phyloP scores from a whole-genome alignment of 805 yeast genomes.

The Candida wancherniae region DNA sequence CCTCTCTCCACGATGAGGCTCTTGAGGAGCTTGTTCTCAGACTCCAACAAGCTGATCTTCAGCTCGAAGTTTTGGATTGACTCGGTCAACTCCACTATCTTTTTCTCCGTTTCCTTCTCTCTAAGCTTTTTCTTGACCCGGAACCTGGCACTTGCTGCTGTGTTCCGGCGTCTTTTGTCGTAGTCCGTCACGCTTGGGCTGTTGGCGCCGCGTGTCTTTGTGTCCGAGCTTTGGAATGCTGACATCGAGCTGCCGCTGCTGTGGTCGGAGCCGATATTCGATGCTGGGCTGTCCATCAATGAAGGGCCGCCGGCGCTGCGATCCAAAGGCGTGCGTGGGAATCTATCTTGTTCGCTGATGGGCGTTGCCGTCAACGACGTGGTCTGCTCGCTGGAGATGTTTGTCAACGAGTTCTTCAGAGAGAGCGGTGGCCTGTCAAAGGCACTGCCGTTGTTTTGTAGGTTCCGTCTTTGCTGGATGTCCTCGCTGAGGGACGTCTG shows the following conservation, averaged over 20 bases:
- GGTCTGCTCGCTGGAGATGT: too few species aligned
- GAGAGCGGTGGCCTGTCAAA: too few species aligned
- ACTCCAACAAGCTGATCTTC: constrained; percentile 49
- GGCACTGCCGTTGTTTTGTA: too few species aligned
- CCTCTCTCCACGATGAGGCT: constrained; percentile 51
- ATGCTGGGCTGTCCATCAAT: constrained; percentile 12
- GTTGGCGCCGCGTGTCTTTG: constrained; percentile 1
- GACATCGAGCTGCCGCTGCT: constrained; percentile 12
- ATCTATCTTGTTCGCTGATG: too few species aligned
- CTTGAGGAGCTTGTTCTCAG: constrained; percentile 58
- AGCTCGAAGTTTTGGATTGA: constrained; percentile 41
- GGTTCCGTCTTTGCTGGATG: too few species aligned
- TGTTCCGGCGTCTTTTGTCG: constrained; percentile 49
- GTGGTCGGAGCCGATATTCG: constrained; percentile 13
- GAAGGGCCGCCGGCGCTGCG: not conserved
- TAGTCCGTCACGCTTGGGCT: constrained; percentile 1
- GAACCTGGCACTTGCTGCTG: constrained; percentile 64
- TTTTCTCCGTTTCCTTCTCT: constrained; percentile 55
- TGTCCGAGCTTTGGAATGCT: constrained; percentile 1
- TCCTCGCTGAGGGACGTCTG: constrained; percentile 27
- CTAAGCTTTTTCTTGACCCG: constrained; percentile 56
- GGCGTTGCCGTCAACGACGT: too few species aligned
- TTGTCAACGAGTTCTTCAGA: too few species aligned
- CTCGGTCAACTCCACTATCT: constrained; percentile 40
- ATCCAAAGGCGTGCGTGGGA: too few species aligned